Conservation (phyloP, 73 alveolate species). For the Paramecium primaurelia region DNA sequence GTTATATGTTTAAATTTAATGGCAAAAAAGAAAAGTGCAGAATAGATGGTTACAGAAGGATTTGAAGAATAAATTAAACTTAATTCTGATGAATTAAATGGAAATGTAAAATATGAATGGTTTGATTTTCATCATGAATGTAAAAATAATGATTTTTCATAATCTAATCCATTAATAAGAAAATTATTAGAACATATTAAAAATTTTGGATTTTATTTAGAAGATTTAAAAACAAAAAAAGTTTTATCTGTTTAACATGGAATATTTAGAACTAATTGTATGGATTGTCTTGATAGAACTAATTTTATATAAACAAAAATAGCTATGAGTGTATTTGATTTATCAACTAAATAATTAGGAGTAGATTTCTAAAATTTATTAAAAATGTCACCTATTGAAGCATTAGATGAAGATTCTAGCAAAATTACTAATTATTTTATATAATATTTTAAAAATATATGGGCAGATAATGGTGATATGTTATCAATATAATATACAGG, state of each 20-base stretch:
- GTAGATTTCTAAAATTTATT: background rate
- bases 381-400: slow-evolving; percentile 45
- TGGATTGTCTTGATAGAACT: slow-evolving; percentile 95
- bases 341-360: slow-evolving; percentile 6
- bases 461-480: slow-evolving; percentile 96
- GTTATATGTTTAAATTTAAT: slow-evolving; percentile 86
- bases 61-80: slow-evolving; percentile 20
- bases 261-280: slow-evolving; percentile 92
- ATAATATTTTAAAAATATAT: slow-evolving; percentile 71
- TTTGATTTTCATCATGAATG: slow-evolving; percentile 97
- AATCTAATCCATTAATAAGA: slow-evolving; percentile 20
- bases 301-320: slow-evolving; percentile 92
- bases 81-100: background rate
- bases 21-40: slow-evolving; percentile 84
- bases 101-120: slow-evolving; percentile 82
- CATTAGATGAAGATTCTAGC: slow-evolving; percentile 37
- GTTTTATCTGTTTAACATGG: slow-evolving; percentile 75
- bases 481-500: slow-evolving; percentile 89
- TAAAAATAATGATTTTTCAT: slow-evolving; percentile 70
- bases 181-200: background rate
- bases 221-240: slow-evolving; percentile 25
- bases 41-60: slow-evolving; percentile 77
- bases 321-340: slow-evolving; percentile 49
- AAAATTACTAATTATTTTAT: slow-evolving; percentile 64
- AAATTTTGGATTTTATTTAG: background rate